Evolutionary conservation across 441 rosid genomes (phyloP).

Genomic region (Melastoma candidum): DNA sequence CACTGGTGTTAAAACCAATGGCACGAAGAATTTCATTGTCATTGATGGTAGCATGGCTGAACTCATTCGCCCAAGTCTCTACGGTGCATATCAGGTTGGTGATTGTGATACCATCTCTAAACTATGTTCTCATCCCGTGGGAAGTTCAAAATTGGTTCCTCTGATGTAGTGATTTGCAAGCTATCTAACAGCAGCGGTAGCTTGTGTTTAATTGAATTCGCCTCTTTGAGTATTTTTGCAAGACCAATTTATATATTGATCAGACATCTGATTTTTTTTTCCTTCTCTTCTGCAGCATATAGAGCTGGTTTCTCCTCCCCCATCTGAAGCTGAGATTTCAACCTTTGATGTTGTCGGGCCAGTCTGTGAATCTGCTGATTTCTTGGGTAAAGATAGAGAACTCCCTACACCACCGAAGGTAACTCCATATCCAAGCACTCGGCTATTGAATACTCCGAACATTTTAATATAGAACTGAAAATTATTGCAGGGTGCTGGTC

Average conservation of each 20-base stretch:
- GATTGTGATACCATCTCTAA: too few relatives aligned
- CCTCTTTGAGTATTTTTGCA: too few relatives aligned
- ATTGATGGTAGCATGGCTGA: conserved; percentile 99
- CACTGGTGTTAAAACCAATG: conserved; percentile 94
- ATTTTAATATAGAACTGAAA: too few relatives aligned
- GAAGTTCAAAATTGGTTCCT: too few relatives aligned
- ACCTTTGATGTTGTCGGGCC: conserved; percentile 96
- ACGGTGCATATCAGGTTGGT: conserved; percentile 84
- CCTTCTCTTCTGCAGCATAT: conserved; percentile 51
- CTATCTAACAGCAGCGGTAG: too few relatives aligned
- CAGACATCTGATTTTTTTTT: too few relatives aligned
- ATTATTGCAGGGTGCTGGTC: conserved; percentile 64
- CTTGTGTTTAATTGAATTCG: too few relatives aligned
- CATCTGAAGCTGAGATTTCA: conserved; percentile 44
- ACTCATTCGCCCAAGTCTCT: conserved; percentile 96
- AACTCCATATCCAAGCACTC: neutral
- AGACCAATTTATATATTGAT: too few relatives aligned
- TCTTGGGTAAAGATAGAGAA: conserved; percentile 91
- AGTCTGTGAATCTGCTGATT: conserved; percentile 97
- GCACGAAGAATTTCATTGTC: conserved; percentile 83
- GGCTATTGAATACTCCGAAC: too few relatives aligned
- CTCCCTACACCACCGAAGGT: conserved; percentile 88
- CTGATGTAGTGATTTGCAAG: too few relatives aligned
- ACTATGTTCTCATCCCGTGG: too few relatives aligned
- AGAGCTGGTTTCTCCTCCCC: conserved; percentile 80